These are phyloP conservation scores for Hypoxylon sp. DNA, from an alignment of 2,329 filamentous ascomycete genomes.

Conservation along the genomic window DNA sequence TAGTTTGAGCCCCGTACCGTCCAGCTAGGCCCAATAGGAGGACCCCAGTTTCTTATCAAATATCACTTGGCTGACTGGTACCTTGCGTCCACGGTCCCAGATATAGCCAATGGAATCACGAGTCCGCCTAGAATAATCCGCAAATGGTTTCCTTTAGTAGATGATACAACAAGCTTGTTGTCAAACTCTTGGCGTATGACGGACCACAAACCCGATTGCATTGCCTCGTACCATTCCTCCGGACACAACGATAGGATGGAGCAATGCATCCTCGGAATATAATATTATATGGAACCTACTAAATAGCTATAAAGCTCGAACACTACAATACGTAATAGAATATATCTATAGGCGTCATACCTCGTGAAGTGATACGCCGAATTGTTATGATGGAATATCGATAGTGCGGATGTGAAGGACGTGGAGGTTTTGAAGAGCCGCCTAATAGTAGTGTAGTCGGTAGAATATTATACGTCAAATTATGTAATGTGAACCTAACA, in stretches of 20 bases:
- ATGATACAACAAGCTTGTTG: background rate
- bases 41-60: background rate
- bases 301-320: background rate
- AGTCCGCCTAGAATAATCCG: background rate
- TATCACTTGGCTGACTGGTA: background rate
- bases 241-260: background rate
- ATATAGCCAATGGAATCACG: background rate
- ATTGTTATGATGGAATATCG: background rate
- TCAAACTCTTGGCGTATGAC: background rate
- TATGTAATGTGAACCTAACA: background rate
- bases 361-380: background rate
- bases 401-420: background rate
- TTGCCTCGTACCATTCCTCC: background rate
- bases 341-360: background rate
- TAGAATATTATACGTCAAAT: background rate
- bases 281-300: background rate
- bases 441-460: background rate
- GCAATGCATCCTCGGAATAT: background rate
- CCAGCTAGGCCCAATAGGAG: background rate
- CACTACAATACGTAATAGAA: background rate
- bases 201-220: background rate
- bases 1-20: background rate
- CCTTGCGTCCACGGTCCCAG: background rate
- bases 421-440: background rate
- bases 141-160: background rate